Percentiles rank a stretch among this genome's conserved stretches.
Conservation (phyloP, 768 basidiomycete species). For the Stropharia rugosoannulata region DNA sequence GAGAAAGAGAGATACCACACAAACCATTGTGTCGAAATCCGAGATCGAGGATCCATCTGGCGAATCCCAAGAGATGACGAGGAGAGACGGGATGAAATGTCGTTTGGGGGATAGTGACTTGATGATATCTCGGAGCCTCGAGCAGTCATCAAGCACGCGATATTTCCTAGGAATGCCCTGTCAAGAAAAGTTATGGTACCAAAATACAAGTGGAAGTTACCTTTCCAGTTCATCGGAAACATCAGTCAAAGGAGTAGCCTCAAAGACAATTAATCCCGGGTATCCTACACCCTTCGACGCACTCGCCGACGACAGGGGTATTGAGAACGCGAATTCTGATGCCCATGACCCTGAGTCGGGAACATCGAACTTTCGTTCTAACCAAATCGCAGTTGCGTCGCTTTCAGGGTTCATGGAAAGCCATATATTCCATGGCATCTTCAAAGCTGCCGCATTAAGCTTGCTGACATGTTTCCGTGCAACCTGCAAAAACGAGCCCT, state of each 20-base stretch:
- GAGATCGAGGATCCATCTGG: constrained; percentile 33
- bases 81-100: constrained; percentile 60
- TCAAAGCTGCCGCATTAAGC: constrained; percentile 28
- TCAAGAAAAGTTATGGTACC: constrained; percentile 1
- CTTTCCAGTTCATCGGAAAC: constrained; percentile 64
- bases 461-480: constrained; percentile 39
- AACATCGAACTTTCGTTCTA: constrained; percentile 74
- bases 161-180: constrained; percentile 50
- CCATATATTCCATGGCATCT: constrained; percentile 62
- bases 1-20: not conserved
- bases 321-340: constrained; percentile 58
- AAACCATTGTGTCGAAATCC: constrained; percentile 66
- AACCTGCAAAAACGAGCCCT: constrained; percentile 62
- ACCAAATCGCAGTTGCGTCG: constrained; percentile 79
- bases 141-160: constrained; percentile 68
- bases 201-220: constrained; percentile 32
- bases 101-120: constrained; percentile 50
- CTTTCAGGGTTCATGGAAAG: constrained; percentile 72
- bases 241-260: constrained; percentile 67
- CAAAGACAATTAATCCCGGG: constrained; percentile 75
- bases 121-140: constrained; percentile 65
- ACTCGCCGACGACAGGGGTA: constrained; percentile 40
- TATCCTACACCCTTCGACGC: constrained; percentile 29
- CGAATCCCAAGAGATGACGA: constrained; percentile 63
- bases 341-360: constrained; percentile 64